A percentile compares a stretch with the other conserved stretches of the same genome.
phyloP scores from a whole-genome alignment of 2,329 filamentous ascomycete species.

The Pezicula radicicola region DNA sequence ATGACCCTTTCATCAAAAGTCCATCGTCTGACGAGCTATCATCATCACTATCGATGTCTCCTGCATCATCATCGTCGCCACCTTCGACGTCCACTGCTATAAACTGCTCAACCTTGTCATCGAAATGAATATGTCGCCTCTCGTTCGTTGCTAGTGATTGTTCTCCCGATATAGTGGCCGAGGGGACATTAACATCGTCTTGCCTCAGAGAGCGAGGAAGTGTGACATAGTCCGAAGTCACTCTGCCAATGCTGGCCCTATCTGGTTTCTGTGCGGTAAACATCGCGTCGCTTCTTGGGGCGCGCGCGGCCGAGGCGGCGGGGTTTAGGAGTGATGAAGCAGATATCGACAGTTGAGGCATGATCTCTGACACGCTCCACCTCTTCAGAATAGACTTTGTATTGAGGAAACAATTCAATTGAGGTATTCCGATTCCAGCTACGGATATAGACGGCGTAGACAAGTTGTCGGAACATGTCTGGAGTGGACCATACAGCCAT shows the following conservation, averaged over 20 bases:
- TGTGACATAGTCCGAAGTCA: too few relatives aligned
- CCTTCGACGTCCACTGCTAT: neutral
- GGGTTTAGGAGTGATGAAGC: neutral
- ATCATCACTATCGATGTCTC: neutral
- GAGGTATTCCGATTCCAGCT: constrained; percentile 33
- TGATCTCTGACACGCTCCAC: neutral
- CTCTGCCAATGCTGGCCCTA: too few relatives aligned
- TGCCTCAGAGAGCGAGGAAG: too few relatives aligned
- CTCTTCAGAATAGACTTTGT: constrained; percentile 78
- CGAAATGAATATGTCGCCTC: neutral
- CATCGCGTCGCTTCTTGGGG: neutral
- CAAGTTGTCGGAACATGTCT: neutral
- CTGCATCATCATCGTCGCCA: neutral
- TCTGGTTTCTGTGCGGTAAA: neutral
- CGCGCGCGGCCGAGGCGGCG: too few relatives aligned
- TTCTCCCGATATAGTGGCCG: neutral
- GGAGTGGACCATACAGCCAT: constrained; percentile 80
- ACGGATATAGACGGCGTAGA: neutral
- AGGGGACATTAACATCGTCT: too few relatives aligned
- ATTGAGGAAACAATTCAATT: constrained; percentile 60
- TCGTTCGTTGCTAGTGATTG: neutral
- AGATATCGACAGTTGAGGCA: neutral
- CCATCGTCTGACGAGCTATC: neutral
- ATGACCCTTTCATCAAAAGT: neutral
- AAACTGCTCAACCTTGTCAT: neutral